Evolutionary conservation across 2,329 filamentous ascomycete species (phyloP), one percentile per base, ranked within the genome.

Genomic region (Fusarium haematococcum): DNA sequence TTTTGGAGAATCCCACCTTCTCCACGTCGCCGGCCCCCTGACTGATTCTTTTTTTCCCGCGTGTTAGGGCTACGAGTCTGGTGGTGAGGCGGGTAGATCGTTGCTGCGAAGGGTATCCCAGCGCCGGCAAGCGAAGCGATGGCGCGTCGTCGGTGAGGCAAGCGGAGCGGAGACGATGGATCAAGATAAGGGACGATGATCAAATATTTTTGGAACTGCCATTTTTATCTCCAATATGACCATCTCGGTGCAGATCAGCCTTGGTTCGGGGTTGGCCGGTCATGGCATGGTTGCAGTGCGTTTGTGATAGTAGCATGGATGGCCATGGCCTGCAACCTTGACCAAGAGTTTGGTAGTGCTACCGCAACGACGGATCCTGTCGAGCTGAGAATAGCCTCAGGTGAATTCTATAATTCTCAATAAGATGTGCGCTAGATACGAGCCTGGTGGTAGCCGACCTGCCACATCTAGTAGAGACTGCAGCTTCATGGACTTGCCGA

Each of bases 1-100:
- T 54, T 74, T 74, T 71, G 41, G 68, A 45, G 61, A 75, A 33
- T 54, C 71, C 41, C 68, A 54, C 59, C 58, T 71, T 73, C 71
- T 73, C 72, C 69, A 61, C 62, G 58, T 62, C 69, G 43, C 18
- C 25, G 56, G 65, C 67, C 43, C 71, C 71, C 75, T 52, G 48
- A 32, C 48, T 52, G 48, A 62, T 60, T 63, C 74, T 64, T 61
- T 69, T 58, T 66, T 41, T 43, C 23, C 33, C 54, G 14, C 50
- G 39, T 11, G 48, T 56, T 25, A 39, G 33, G 52, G 60, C 45
- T 50, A 50, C 62, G 58, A 69, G 61, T 43, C 58, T 62, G 65
- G 61, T 73, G 68, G 65, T 75, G 71, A 74, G 62, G 68, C 58
- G 71, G 43, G 72, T 63, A 64, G 72, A 74, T 75, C 72, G 63